Base-by-base conservation (phyloP, 176 grass and related monocot genomes). In the Oryza punctata region DNA sequence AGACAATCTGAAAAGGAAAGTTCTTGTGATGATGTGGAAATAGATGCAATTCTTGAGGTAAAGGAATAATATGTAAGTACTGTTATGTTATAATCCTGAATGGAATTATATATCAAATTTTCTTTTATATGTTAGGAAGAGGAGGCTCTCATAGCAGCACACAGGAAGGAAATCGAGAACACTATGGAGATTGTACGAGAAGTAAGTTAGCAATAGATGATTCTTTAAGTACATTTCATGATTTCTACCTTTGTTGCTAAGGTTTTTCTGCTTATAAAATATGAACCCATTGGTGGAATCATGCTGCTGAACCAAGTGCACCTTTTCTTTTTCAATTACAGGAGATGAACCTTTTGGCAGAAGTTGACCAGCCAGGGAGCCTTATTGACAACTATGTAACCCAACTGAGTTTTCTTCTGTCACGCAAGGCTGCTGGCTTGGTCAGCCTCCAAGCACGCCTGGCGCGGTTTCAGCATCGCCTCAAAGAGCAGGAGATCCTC, bases 301-400 rank as follows among this genome's bases (percentile, higher is more conserved):
- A 59, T 19, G 30, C 44, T 59, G 9, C 78, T 90, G 41, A 90
- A 78, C 49, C 16, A 57, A 66, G n/a, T 82, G 66, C 25, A 72
- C 40, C n/a, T 54, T 64, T 70, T 66, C 41, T 78, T 37, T 37
- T 52, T 61, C 21, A 67, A 10, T 73, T 82, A 60, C 68, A 99
- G 93, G 96, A 99, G 73, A 99, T 99, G 96, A 99, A 99, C 87
- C 94, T 98, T 79, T 92, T 98, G 93, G 96, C 96, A 63, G 96
- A 95, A 85, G 93, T 91, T 38, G 96, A 99, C 64, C 96, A 99
- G 79, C 96, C 93, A 71, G 96, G 96, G 38, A 99, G 93, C 77
- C 91, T 92, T 35, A 99, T 96, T 49, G 96, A 96, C 80, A 94
- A 91, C 77, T 99, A 99, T 16, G 96, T 99, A 50, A 93, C 93